Evolutionary conservation across 257 asterid genomes (phyloP).

Genomic region (Solanum pinnatisectum): DNA sequence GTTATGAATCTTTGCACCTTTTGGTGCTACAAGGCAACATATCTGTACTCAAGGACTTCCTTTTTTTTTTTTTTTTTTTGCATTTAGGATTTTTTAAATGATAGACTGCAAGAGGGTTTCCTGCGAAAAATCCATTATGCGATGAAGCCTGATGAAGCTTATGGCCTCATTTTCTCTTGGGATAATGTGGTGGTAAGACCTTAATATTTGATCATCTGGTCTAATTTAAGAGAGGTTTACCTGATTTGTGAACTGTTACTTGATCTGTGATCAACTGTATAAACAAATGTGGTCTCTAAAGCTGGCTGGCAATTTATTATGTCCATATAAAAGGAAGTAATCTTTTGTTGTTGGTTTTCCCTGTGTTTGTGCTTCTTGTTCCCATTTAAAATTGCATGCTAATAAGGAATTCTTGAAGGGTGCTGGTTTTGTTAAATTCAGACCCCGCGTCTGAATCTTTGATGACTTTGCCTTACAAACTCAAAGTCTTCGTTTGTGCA

Average conservation of each 20-base stretch:
- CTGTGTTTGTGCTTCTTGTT: neutral
- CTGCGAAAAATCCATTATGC: conserved; percentile 88
- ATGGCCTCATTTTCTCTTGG: conserved; percentile 96
- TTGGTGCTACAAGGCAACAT: neutral
- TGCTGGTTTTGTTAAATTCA: neutral
- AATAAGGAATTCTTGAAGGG: neutral
- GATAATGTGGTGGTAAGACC: conserved; percentile 90
- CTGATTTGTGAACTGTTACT: neutral
- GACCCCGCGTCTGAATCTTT: neutral
- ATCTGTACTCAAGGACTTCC: neutral
- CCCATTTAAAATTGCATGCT: neutral
- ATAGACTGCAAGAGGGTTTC: conserved; percentile 87
- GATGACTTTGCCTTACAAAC: neutral
- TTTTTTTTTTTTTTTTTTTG: neutral
- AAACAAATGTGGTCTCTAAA: neutral
- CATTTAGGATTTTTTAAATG: conserved; percentile 74
- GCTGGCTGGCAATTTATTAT: neutral
- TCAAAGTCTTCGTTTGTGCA: neutral
- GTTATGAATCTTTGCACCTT: neutral
- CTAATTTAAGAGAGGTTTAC: neutral
- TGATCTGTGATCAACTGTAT: neutral
- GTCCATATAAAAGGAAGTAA: neutral
- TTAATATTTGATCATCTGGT: neutral
- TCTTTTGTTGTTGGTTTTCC: neutral
- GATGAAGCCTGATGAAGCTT: conserved; percentile 99